Base-by-base conservation (phyloP, 176 grass and related monocot genomes). In the Avena insularis region DNA sequence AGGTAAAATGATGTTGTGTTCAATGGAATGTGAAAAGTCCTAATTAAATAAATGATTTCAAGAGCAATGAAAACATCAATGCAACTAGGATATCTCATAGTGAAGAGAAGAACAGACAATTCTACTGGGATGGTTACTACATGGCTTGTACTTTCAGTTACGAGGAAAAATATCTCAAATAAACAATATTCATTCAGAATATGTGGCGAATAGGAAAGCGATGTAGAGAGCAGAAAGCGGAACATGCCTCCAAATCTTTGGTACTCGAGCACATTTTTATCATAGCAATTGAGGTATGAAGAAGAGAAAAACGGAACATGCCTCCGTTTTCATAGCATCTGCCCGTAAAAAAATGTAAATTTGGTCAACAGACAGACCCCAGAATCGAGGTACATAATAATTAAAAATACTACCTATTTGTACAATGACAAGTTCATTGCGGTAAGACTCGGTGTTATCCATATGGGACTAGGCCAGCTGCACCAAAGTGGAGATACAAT, bases 381-480 rank as follows among this genome's bases (percentile, higher is more conserved):
- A 23, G 20, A 73, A 73, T 7, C 9, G 12, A 73, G 11, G 20
- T 47, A 72, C 69, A 72, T 73, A 47, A 73, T 13, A 46, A 45
- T 29, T 27, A 12, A 12, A 47, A 72, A 47, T 1, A 36, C n/a
- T 74, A 49, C 11, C 43, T 49, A 74, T 25, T 13, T 15, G 6
- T 4, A 50, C 71, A 75, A 27, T 50, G 46, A 16, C 46, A 75
- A 8, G 46, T 75, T 75, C n/a, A 50, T 27, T 48, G 15, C 2
- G 14, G 71, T 15, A 75, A 75, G 71, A 16, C 71, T 75, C 0
- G 71, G 71, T 50, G 71, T 75, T 75, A 75, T 27, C 71, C 71
- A 75, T 75, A 75, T 75, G n/a, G 71, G 71, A 75, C 71, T 75
- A 0, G 71, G 71, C 71, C 71, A 75, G 71, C 6, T 75, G 6